Evolutionary conservation across 108 stramenopile species (phyloP).

Genomic region (Schizochytrium sp.): DNA sequence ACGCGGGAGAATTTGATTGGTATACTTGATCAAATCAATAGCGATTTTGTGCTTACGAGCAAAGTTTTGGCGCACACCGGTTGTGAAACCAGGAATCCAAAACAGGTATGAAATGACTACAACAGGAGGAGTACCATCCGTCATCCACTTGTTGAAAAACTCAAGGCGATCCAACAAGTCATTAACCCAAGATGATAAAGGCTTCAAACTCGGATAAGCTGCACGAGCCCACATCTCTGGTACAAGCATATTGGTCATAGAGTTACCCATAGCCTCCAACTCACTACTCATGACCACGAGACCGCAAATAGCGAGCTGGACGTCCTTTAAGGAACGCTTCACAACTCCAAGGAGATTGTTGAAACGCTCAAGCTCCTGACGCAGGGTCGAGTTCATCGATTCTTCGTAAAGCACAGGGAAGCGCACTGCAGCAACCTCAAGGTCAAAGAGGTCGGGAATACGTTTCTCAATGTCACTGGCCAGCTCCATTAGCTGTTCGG

Average conservation of each 20-base stretch:
- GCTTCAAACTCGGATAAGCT: constrained; percentile 79
- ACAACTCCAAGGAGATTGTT: constrained; percentile 73
- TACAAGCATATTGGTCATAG: constrained; percentile 76
- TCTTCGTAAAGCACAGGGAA: constrained; percentile 80
- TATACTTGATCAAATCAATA: constrained; percentile 77
- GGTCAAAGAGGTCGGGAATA: constrained; percentile 73
- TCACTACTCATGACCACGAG: constrained; percentile 79
- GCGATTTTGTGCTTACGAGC: constrained; percentile 77
- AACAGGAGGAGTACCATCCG: constrained; percentile 67
- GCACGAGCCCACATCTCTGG: constrained; percentile 72
- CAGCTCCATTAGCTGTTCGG: constrained; percentile 71
- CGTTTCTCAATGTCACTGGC: constrained; percentile 71
- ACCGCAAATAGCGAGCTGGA: constrained; percentile 77
- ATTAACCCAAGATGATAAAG: constrained; percentile 78
- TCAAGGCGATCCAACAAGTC: constrained; percentile 73
- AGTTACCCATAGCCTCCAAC: constrained; percentile 78
- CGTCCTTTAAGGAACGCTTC: constrained; percentile 66
- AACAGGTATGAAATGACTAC: constrained; percentile 79
- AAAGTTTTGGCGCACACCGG: constrained; percentile 80
- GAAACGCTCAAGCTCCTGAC: constrained; percentile 79
- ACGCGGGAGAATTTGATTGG: constrained; percentile 73
- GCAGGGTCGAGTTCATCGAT: constrained; percentile 81
- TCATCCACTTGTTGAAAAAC: constrained; percentile 73
- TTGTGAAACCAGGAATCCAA: constrained; percentile 81
- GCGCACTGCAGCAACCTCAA: constrained; percentile 75